Evolutionary conservation across 2,329 filamentous ascomycete species (phyloP).

Genomic region (Pseudogymnoascus sp.): DNA sequence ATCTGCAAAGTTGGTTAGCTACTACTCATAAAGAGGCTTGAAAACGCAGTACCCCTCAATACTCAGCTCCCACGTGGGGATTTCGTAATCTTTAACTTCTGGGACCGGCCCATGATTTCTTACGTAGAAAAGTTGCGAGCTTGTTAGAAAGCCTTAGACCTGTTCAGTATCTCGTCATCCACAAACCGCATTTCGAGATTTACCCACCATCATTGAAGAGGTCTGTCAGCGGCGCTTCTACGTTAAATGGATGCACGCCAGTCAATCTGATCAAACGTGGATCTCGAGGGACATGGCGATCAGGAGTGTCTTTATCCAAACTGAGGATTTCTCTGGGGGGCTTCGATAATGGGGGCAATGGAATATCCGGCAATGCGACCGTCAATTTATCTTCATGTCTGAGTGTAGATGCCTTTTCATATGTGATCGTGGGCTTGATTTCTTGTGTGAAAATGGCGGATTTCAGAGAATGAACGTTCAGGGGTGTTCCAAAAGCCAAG

Average conservation of each 20-base stretch:
- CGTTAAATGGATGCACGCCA: conserved; percentile 85
- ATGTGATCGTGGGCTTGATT: neutral
- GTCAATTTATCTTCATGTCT: neutral
- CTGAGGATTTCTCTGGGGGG: conserved; percentile 54
- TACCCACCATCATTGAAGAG: conserved; percentile 50
- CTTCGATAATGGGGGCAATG: conserved; percentile 59
- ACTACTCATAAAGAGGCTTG: neutral
- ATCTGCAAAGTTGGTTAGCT: neutral
- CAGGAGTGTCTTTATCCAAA: conserved; percentile 76
- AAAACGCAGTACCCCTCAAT: conserved; percentile 60
- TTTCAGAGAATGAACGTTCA: neutral
- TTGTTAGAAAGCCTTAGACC: conserved; percentile 68
- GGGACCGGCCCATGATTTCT: conserved; percentile 84
- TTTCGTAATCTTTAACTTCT: conserved; percentile 60
- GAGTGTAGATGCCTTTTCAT: neutral
- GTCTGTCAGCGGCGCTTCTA: conserved; percentile 71
- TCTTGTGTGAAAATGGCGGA: neutral
- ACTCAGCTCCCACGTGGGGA: conserved; percentile 72
- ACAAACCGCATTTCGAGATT: neutral
- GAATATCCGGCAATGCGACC: conserved; percentile 20
- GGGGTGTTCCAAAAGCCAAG: neutral
- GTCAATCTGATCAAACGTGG: conserved; percentile 76
- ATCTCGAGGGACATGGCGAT: conserved; percentile 72
- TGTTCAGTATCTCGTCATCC: neutral
- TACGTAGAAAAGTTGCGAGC: conserved; percentile 83